These are phyloP conservation scores for carrot (Daucus carota) DNA, from an alignment of 129 eudicot species.

Conservation along the genomic window DH1_v3.0 NC_030381.2:51259501-51260000, in stretches of 20 bases:
- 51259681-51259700: conserved; percentile 24
- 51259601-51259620: conserved; percentile 16
- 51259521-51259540: conserved; percentile 8
- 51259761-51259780: conserved; percentile 4
- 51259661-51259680: conserved; percentile 15
- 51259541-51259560: neutral
- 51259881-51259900: conserved; percentile 4
- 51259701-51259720: conserved; percentile 18
- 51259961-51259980: conserved; percentile 1
- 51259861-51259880: conserved; percentile 4
- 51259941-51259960: neutral
- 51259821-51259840: conserved; percentile 6
- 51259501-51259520: conserved; percentile 33
- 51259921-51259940: conserved; percentile 8
- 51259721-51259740: conserved; percentile 1
- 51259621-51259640: conserved; percentile 25
- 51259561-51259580: conserved; percentile 4
- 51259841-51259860: conserved; percentile 2
- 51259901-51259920: conserved; percentile 13
- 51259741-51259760: neutral
- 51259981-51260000: neutral
- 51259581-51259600: conserved; percentile 25
- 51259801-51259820: conserved; percentile 10
- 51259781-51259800: conserved; percentile 2
- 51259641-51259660: conserved; percentile 9